Evolutionary conservation across 2,329 filamentous ascomycete species (phyloP).

Genomic region (Penicillium sp.): DNA sequence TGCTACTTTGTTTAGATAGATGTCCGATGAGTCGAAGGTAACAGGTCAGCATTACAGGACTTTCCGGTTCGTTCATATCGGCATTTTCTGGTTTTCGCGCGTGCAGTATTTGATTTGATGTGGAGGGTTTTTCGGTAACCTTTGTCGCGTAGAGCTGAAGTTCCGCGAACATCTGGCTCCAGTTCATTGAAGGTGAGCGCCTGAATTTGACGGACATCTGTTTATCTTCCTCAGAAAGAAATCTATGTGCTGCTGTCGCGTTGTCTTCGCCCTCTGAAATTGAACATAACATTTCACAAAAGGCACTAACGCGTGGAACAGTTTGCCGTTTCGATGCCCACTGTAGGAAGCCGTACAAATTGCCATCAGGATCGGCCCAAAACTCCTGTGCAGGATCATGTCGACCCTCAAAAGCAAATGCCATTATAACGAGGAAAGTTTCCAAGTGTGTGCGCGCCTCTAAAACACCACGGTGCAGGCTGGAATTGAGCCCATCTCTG

Average conservation of each 20-base stretch:
- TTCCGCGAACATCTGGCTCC: conserved; percentile 89
- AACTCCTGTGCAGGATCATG: conserved; percentile 82
- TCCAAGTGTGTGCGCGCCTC: conserved; percentile 63
- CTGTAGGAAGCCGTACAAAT: conserved; percentile 88
- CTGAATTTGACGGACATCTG: conserved; percentile 73
- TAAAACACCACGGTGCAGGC: conserved; percentile 36
- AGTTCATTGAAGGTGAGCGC: conserved; percentile 79
- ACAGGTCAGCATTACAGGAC: conserved; percentile 92
- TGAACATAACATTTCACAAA: conserved; percentile 91
- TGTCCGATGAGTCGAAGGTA: conserved; percentile 86
- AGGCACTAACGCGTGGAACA: conserved; percentile 91
- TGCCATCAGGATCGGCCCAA: conserved; percentile 89
- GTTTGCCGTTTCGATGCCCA: conserved; percentile 96
- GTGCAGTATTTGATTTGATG: conserved; percentile 54
- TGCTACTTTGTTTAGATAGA: conserved; percentile 68
- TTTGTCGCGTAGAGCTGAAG: conserved; percentile 77
- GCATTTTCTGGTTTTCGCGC: conserved; percentile 60
- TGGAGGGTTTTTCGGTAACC: conserved; percentile 66
- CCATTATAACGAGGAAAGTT: conserved; percentile 85
- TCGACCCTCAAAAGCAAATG: conserved; percentile 83
- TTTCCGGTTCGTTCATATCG: conserved; percentile 83
- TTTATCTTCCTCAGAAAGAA: conserved; percentile 79
- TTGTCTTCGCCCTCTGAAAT: conserved; percentile 79
- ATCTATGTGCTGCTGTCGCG: conserved; percentile 79
- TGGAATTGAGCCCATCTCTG: conserved; percentile 40